phyloP scores from a whole-genome alignment of 1,284 basidiomycete species.

The Naganishia albida region DNA sequence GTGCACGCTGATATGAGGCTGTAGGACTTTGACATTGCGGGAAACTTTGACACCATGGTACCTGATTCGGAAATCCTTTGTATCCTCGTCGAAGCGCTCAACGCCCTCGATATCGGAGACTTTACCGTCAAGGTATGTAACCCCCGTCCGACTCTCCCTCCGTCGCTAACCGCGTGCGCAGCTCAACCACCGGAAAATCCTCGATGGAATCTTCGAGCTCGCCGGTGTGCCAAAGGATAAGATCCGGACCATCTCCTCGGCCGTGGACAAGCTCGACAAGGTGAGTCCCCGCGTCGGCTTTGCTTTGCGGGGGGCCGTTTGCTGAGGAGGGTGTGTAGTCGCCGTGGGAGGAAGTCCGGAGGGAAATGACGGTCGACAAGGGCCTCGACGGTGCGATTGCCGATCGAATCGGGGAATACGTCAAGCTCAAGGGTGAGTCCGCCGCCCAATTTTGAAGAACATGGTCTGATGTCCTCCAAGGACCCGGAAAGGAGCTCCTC shows the following conservation, averaged over 20 bases:
- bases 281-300: slow-evolving; percentile 54
- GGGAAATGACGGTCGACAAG: slow-evolving; percentile 96
- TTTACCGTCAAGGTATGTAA: slow-evolving; percentile 87
- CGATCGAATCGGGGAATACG: slow-evolving; percentile 95
- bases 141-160: not conserved
- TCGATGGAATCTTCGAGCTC: slow-evolving; percentile 95
- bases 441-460: not conserved
- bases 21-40: slow-evolving; percentile 96
- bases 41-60: slow-evolving; percentile 92
- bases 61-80: slow-evolving; percentile 91
- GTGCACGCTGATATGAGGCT: not conserved
- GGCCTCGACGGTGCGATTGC: slow-evolving; percentile 80
- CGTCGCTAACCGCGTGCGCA: slow-evolving; percentile 46
- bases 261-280: slow-evolving; percentile 99
- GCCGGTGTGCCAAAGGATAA: slow-evolving; percentile 92
- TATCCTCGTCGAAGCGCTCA: slow-evolving; percentile 77
- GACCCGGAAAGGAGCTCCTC: slow-evolving; percentile 69
- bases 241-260: slow-evolving; percentile 91
- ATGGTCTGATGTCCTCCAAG: slow-evolving; percentile 33
- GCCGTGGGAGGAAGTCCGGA: slow-evolving; percentile 88
- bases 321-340: slow-evolving; percentile 56
- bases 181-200: slow-evolving; percentile 95
- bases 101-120: slow-evolving; percentile 82
- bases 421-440: slow-evolving; percentile 80
- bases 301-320: not conserved